Percentiles rank a stretch among this genome's conserved stretches.
phyloP scores from a whole-genome alignment of 169 alveolate species.

The Plasmodium gonderi region DNA sequence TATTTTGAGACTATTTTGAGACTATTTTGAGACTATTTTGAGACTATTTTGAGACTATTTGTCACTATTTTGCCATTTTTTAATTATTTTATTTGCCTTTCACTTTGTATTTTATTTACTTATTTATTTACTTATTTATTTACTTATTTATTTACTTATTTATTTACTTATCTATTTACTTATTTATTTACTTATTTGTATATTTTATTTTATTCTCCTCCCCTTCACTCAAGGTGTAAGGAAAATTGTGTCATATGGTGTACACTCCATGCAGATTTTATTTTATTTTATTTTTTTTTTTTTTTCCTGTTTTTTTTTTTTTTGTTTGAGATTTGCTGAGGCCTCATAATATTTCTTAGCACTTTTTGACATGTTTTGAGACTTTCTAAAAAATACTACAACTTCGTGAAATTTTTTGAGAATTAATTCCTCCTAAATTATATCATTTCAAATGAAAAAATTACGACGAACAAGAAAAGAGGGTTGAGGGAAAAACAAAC shows the following conservation, averaged over 20 bases:
- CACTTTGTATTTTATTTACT: neutral
- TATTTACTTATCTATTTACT: neutral
- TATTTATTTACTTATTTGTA: neutral
- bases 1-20: no score
- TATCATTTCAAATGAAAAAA: neutral
- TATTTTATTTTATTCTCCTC: neutral
- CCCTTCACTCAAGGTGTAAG: neutral
- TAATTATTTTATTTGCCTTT: neutral
- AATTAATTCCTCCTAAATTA: neutral
- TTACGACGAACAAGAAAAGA: neutral
- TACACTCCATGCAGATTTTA: neutral
- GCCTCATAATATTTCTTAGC: no score
- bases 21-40: no score
- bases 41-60: no score
- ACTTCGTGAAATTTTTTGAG: neutral
- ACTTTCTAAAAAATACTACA: no score
- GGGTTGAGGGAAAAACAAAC: neutral
- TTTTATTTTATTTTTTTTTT: conserved; percentile 10
- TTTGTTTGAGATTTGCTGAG: neutral
- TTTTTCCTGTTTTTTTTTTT: conserved; percentile 23
- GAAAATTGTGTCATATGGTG: neutral
- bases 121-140: neutral
- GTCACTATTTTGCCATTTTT: neutral
- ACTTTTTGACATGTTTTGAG: no score
- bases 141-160: neutral